Evolutionary conservation across 106 monocot genomes (phyloP).

Genomic region (Triglochin maritima): DNA sequence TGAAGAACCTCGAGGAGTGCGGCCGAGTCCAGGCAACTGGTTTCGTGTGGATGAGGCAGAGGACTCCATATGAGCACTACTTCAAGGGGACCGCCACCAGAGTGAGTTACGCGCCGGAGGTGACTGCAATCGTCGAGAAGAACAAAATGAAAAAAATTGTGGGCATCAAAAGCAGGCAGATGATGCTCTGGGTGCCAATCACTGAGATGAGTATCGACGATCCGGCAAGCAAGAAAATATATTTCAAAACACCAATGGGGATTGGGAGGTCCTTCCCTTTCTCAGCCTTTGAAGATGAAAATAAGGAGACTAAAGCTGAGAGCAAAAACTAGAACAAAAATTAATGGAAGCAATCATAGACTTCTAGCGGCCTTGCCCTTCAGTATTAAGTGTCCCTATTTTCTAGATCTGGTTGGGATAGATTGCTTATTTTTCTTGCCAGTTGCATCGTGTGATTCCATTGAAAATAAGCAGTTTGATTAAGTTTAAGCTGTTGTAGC

Average conservation of each 20-base stretch:
- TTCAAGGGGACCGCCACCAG: constrained; percentile 22
- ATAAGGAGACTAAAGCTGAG: not conserved
- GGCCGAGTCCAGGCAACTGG: constrained; percentile 59
- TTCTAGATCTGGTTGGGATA: too few species aligned
- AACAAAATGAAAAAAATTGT: constrained; percentile 47
- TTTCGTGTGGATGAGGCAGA: constrained; percentile 84
- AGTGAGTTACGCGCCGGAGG: constrained; percentile 30
- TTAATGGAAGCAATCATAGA: too few species aligned
- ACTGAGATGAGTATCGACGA: constrained; percentile 65
- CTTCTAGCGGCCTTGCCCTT: too few species aligned
- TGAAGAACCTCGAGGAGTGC: constrained; percentile 34
- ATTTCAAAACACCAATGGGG: constrained; percentile 27
- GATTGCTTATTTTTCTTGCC: too few species aligned
- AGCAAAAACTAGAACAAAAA: not conserved
- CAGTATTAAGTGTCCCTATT: too few species aligned
- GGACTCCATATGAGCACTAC: constrained; percentile 19
- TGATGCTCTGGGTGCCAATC: constrained; percentile 84
- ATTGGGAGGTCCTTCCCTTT: constrained; percentile 24
- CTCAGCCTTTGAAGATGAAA: constrained; percentile 26
- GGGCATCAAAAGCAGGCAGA: constrained; percentile 68
- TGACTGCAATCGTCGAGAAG: constrained; percentile 32
- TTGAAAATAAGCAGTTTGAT: too few species aligned
- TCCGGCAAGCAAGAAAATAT: constrained; percentile 27
- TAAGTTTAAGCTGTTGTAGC: too few species aligned
- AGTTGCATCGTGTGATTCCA: too few species aligned